These are phyloP conservation scores for Gossypium rotundifolium DNA, from an alignment of 345 rosid genomes.

Conservation along the genomic window DNA sequence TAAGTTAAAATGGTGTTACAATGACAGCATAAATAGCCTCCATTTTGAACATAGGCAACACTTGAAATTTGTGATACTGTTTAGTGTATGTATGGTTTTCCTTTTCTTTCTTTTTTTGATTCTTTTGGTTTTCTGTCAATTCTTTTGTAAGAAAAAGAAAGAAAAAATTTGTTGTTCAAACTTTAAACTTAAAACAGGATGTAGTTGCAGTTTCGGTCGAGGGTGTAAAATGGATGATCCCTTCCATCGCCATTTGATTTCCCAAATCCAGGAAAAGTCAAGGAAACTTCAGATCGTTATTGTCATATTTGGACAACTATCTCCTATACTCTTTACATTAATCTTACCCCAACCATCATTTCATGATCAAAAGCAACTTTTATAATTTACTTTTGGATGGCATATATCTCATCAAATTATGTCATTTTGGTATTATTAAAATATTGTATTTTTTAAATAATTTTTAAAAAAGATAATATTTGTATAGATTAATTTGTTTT, in stretches of 20 bases:
- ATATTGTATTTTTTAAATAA: too few relatives aligned
- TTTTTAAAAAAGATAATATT: too few relatives aligned
- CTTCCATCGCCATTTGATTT: not conserved
- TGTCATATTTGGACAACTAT: not conserved
- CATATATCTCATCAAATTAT: not conserved
- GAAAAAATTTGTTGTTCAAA: constrained; percentile 11
- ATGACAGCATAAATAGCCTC: constrained; percentile 15
- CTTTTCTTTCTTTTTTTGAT: constrained; percentile 8
- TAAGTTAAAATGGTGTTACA: constrained; percentile 12
- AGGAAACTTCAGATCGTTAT: not conserved
- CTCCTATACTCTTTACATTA: not conserved
- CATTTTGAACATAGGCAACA: constrained; percentile 12
- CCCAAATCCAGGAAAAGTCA: not conserved
- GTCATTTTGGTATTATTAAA: not conserved
- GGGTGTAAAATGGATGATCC: not conserved
- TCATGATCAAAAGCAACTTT: not conserved
- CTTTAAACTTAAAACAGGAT: constrained; percentile 21
- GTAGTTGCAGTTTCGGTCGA: constrained; percentile 20
- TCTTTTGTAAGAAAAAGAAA: constrained; percentile 50
- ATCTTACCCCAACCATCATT: not conserved
- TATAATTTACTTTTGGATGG: not conserved
- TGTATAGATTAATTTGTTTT: too few relatives aligned
- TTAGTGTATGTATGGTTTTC: constrained; percentile 23
- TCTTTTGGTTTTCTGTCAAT: constrained; percentile 37
- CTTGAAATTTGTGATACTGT: constrained; percentile 24